Base-by-base conservation (phyloP, 202 grass and related monocot genomes). In the Zoysia matrella region DNA sequence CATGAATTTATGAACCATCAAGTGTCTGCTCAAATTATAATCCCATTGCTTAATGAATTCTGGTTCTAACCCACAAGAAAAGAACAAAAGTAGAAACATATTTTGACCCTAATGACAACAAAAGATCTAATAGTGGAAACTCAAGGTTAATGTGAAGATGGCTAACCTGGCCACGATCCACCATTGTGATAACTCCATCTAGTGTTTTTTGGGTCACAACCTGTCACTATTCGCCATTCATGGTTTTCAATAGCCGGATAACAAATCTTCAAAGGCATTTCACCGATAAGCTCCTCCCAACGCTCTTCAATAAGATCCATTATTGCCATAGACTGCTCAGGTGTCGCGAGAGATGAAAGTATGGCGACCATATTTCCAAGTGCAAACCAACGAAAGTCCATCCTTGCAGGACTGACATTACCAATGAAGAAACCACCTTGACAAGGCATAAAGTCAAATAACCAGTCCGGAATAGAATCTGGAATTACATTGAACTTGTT, bases 401-500 rank as follows among this genome's bases (percentile, higher is more conserved):
- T 97, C 75, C 88, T 87, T 52, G 94, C 89, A 63, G 94, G 94
- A 56, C 91, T 94, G 30, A 97, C 89, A 83, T 97, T 97, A 75
- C 94, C 94, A 82, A 97, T 71, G 39, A 97, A 97, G 78, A 89
- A 97, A 36, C 94, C 94, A 75, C 91, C 94, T 50, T 81, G 86
- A 70, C 81, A 90, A 82, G 94, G 94, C 94, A 97, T 94, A 74
- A 92, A 97, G 52, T 97, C 91, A 83, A 97, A 94, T 39, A 97
- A 71, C 94, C 94, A 97, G 56, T 97, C 91, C 0, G 94, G 94
- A 76, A 97, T 89, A 56, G 94, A 97, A 83, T 97, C 94, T 0
- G 91, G 94, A 82, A 94, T 94, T 40, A 97, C 91, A 80, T 97
- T 97, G 73, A 97, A 97, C 67, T 97, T 97, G 77, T 97, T 97